Evolutionary conservation across 176 grass and related monocot genomes (phyloP), one percentile per base, ranked within the genome.

Genomic region (Avena eriantha): DNA sequence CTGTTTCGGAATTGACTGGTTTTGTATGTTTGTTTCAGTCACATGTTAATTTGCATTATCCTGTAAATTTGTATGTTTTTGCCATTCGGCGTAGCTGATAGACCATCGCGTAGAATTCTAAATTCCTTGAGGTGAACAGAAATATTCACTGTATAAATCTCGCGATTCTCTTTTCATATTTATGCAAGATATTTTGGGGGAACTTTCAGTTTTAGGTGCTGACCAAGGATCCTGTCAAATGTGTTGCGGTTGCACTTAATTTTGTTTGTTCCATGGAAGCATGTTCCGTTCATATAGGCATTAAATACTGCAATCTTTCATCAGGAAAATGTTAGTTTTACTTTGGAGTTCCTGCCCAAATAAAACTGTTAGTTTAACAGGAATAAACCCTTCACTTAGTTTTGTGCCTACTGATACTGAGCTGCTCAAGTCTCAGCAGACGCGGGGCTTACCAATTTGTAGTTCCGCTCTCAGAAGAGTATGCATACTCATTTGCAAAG

Each of bases 351-450:
- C 64, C 31, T 68, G 15, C 15, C 31, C 14, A 68, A 68, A 68
- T 68, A 68, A 68, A 68, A 68, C 29, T 68, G 64, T 68, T 68
- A 16, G 15, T 68, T 68, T 68, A 35, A 68, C 15, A 68, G 7
- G 64, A 35, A 67, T 67, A 7, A 68, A 68, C 2, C 35, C 64
- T 68, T 34, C 14, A 68, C 64, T 35, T 15, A 76, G 12, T 73
- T 73, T 47, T 73, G 70, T 73, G 70, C 70, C 18, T 48, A 22
- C 9, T n/a, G 39, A 21, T 23, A 4, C 16, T 73, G 18, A 73
- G 36, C 36, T 48, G 35, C 67, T 19, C 36, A 7, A 43, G 17
- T 35, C 8, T 71, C 35, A n/a, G 35, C 68, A 43, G 34, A 50
- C 22, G 45, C 14, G 12, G 45, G 45, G 45, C 70, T 73, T 47